A percentile compares a stretch with the other conserved stretches of the same genome.
phyloP scores from a whole-genome alignment of 257 asterid species.

The Solanum acaule region DNA sequence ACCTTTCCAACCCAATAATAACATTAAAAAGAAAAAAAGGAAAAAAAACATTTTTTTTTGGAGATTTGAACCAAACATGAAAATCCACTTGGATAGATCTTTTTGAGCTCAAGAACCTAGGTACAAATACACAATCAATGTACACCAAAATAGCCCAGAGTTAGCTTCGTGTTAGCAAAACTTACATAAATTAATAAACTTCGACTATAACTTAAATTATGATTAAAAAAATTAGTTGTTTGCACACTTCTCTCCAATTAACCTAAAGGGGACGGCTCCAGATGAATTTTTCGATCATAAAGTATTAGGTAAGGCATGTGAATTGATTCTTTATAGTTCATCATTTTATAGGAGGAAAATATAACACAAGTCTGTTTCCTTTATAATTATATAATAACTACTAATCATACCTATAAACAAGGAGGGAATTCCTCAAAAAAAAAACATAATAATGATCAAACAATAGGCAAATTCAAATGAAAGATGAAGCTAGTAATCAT shows the following conservation, averaged over 20 bases:
- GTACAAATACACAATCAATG: not conserved
- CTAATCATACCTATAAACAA: constrained; percentile 4
- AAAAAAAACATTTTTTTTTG: not conserved
- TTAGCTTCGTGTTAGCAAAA: not conserved
- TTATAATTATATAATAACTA: not conserved
- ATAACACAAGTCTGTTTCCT: not conserved
- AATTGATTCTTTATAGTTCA: not conserved
- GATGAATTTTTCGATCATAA: not conserved
- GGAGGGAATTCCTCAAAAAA: constrained; percentile 4
- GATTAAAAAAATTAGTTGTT: not conserved
- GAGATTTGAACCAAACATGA: not conserved
- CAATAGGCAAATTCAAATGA: constrained; percentile 23
- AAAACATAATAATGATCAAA: constrained; percentile 16
- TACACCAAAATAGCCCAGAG: not conserved
- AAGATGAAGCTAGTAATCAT: constrained; percentile 13
- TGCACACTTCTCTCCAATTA: not conserved
- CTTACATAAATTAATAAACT: not conserved
- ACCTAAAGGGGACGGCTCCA: not conserved
- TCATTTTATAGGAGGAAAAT: not conserved
- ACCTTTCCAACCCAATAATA: not conserved
- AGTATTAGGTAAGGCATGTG: not conserved
- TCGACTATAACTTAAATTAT: not conserved
- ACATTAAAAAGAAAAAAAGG: not conserved
- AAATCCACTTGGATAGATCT: not conserved
- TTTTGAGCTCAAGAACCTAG: not conserved